Evolutionary conservation across 805 yeast species (phyloP).

Genomic region (Pichia heedii): DNA sequence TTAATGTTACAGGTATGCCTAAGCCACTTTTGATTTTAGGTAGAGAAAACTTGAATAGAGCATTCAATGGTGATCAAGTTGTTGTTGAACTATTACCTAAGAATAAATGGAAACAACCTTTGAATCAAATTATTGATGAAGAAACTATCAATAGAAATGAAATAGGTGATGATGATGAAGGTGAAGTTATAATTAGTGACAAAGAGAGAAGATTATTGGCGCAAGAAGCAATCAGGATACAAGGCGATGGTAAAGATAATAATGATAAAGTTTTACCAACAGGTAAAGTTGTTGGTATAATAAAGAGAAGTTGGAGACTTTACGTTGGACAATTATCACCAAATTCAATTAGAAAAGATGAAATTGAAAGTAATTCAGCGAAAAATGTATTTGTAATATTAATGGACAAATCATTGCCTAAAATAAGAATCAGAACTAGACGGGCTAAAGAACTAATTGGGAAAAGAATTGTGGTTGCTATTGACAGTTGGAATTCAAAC

Average conservation of each 20-base stretch:
- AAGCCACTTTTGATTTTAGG: constrained; percentile 81
- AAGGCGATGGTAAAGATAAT: constrained; percentile 32
- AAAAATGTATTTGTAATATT: constrained; percentile 76
- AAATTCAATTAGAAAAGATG: constrained; percentile 50
- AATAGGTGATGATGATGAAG: constrained; percentile 45
- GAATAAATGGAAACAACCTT: constrained; percentile 80
- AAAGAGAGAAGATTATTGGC: constrained; percentile 64
- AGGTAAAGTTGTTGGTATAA: constrained; percentile 80
- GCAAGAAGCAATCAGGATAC: constrained; percentile 65
- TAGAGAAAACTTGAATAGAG: constrained; percentile 75
- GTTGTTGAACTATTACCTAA: constrained; percentile 85
- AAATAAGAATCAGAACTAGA: constrained; percentile 78
- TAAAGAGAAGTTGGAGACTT: constrained; percentile 89
- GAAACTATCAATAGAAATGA: constrained; percentile 51
- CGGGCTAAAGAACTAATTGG: constrained; percentile 77
- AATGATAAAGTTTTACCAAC: constrained; percentile 71
- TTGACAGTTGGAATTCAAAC: constrained; percentile 84
- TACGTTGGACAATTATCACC: constrained; percentile 92
- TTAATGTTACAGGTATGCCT: constrained; percentile 60
- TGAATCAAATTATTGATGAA: constrained; percentile 71
- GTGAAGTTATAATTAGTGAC: constrained; percentile 45
- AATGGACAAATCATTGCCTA: constrained; percentile 85
- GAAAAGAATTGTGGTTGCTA: constrained; percentile 82
- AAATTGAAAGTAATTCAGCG: constrained; percentile 51
- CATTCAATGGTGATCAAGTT: constrained; percentile 87